Evolutionary conservation across 495 filamentous ascomycete genomes (phyloP), one percentile per base, ranked within the genome.

Genomic region (Chaetomium tenue): DNA sequence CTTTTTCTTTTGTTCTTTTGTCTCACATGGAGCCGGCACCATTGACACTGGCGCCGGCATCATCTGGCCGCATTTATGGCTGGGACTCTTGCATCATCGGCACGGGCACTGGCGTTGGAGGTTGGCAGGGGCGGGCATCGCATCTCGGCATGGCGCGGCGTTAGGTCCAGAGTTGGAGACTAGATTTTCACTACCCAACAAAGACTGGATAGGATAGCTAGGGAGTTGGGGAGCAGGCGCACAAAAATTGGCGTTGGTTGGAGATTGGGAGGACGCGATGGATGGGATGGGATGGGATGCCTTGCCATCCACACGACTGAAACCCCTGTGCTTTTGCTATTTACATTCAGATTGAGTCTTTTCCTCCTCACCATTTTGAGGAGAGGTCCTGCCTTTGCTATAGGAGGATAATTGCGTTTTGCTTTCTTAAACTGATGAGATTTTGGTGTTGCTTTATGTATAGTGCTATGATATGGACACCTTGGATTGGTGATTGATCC

Each of bases 191-290:
- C 13, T 0, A 7, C 6, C 22, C 54, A 6, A 15, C 18, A 57
- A 25, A 22, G 54, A 57, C n/a, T 57, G 54, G 54, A 57, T 57
- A 26, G 48, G 25, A 53, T 57, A 37, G 33, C 40, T 57, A 26
- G 23, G 25, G 28, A n/a, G 23, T 53, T 28, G 50, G 50, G 26
- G 22, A 5, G 28, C 15, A 25, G 25, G 4, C 2, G 12, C 50
- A 28, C 5, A 13, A 50, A 25, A 50, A 23, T 30, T 53, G 50
- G 23, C 50, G 25, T 53, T 28, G 50, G 25, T 26, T 52, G 25
- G 50, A 23, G 50, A 52, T 12, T 7, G 11, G 4, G 23, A 13
- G 25, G 22, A 30, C 28, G 50, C 11, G 12, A 52, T 26, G 23
- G 50, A 30, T 30, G 11, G 50, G 23, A 26, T 52, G 48, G 4